These are phyloP conservation scores for Candida dendrica DNA, from an alignment of 805 yeast species.

Conservation along the genomic window DNA sequence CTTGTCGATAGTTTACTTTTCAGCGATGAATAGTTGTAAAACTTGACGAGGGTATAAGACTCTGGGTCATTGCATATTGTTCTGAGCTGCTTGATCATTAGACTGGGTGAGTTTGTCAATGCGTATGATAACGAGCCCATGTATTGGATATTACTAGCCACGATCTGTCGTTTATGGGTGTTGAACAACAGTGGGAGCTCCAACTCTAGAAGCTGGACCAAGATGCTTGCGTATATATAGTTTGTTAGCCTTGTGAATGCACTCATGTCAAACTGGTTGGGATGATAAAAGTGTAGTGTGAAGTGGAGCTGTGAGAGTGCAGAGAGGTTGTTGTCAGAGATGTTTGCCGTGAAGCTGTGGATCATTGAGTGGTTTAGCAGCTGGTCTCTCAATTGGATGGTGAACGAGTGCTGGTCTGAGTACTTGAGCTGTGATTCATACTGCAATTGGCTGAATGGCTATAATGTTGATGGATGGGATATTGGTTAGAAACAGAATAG, in stretches of 20 bases:
- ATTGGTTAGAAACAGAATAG: too few species aligned
- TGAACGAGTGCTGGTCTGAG: background rate
- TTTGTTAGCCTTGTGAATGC: slow-evolving; percentile 12
- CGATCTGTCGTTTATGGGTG: slow-evolving; percentile 11
- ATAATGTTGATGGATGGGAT: background rate
- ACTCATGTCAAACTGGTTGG: background rate
- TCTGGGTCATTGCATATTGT: slow-evolving; percentile 11
- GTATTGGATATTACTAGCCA: slow-evolving; percentile 12
- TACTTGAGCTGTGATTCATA: background rate
- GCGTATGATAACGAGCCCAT: slow-evolving; percentile 20
- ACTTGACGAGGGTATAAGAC: background rate
- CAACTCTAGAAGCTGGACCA: slow-evolving; percentile 24
- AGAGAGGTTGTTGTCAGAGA: background rate
- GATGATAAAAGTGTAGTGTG: background rate
- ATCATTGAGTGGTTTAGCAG: background rate
- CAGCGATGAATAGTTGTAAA: background rate
- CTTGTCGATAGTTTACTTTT: background rate
- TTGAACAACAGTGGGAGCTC: slow-evolving; percentile 24
- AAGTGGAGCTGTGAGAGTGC: background rate
- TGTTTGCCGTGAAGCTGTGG: background rate
- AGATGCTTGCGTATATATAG: slow-evolving; percentile 20
- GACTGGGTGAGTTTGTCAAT: slow-evolving; percentile 11
- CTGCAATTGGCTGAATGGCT: background rate
- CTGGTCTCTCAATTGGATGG: background rate
- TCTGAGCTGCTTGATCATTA: slow-evolving; percentile 16